These are phyloP conservation scores for Capsicum baccatum DNA, from an alignment of 257 asterid genomes.

Conservation along the genomic window DNA sequence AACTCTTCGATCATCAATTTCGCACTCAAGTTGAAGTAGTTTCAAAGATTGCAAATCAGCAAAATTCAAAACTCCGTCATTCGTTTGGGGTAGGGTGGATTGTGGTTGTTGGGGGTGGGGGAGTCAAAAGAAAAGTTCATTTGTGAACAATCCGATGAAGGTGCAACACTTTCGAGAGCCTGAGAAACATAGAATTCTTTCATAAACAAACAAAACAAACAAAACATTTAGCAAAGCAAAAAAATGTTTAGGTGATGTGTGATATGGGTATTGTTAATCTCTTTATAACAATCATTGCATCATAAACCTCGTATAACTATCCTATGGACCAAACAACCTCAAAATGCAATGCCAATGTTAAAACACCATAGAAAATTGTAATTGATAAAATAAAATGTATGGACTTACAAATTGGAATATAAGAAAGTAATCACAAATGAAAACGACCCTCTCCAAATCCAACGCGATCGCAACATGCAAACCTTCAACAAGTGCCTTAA, in stretches of 20 bases:
- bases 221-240: not conserved
- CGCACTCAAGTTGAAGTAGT: constrained; percentile 53
- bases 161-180: too few relatives aligned
- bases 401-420: constrained; percentile 63
- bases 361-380: not conserved
- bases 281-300: not conserved
- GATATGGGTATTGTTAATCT: not conserved
- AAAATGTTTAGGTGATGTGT: not conserved
- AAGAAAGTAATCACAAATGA: constrained; percentile 56
- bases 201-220: not conserved
- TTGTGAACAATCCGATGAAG: too few relatives aligned
- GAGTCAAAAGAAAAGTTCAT: too few relatives aligned
- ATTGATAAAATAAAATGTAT: not conserved
- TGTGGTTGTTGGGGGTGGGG: not conserved
- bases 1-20: constrained; percentile 43
- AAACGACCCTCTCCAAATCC: constrained; percentile 54
- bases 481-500: constrained; percentile 72
- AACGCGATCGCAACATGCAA: constrained; percentile 69
- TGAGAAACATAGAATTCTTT: too few relatives aligned
- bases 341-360: not conserved
- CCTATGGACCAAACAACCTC: not conserved
- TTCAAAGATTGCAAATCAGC: constrained; percentile 50
- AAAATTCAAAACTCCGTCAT: constrained; percentile 17
- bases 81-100: not conserved
- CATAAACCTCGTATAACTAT: not conserved